Base-by-base conservation (phyloP, 148 eudicot species). In the Persicaria tinctoria region DNA sequence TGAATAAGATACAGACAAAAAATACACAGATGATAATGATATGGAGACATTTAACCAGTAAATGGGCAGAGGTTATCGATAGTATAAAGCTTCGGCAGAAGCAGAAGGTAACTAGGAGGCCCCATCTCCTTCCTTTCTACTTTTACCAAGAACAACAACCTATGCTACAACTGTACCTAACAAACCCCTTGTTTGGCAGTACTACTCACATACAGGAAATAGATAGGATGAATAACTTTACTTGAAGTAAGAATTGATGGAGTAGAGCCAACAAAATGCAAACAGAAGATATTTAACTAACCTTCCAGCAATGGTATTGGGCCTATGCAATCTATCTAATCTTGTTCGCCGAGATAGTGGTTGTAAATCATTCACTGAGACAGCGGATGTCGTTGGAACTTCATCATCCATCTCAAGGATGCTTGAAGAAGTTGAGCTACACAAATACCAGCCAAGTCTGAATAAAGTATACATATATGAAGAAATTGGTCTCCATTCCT, bases 281-380 rank as follows among this genome's bases (percentile, higher is more conserved):
- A 17, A 66, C 45, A 77, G 12, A 20, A 56, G 14, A 55, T 23
- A 71, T 18, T 44, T n/a, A 41, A 8, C 85, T 79, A 83, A 87
- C 93, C 89, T 78, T 79, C 87, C 93, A 81, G 87, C 90, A 70
- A 85, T 76, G 48, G 90, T 81, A 77, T 80, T 80, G 45, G 90
- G 73, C 78, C 79, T 74, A 74, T 82, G 79, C 55, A 82, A 76
- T 77, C 87, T 86, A 83, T 88, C 87, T 77, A 83, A 84, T 80
- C 97, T 87, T 55, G 98, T 93, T 73, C 98, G 88, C 68, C 98
- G 85, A 74, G 98, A 93, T 63, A 79, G 82, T 70, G 98, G 79
- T 73, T 85, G 96, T 70, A 91, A 86, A 82, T 82, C 84, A 81
- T 83, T 89, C 82, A 83, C 59, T 14, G 91, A 82, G 50, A 80